These are phyloP conservation scores for Lactifluus subvellereus DNA, from an alignment of 768 basidiomycete species.

Conservation along the genomic window DNA sequence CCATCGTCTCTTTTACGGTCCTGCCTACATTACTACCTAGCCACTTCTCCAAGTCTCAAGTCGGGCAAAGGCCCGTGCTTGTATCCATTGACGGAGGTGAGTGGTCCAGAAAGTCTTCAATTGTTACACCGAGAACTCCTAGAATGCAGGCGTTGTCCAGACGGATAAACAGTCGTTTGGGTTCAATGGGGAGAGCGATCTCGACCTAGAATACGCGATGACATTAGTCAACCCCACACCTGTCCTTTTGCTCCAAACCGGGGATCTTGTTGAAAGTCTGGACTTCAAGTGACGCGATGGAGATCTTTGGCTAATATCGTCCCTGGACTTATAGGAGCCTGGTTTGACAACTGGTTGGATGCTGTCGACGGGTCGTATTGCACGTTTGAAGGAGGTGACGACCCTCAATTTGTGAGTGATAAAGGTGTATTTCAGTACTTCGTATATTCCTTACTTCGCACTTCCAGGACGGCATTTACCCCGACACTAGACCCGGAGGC, in stretches of 20 bases:
- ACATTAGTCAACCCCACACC: slow-evolving; percentile 38
- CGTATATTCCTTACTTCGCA: background rate
- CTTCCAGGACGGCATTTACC: slow-evolving; percentile 31
- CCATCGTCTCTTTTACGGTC: background rate
- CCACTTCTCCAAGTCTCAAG: slow-evolving; percentile 38
- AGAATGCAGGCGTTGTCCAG: slow-evolving; percentile 36
- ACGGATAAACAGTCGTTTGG: slow-evolving; percentile 39
- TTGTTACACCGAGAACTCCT: slow-evolving; percentile 20
- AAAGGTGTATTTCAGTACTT: background rate
- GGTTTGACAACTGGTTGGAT: slow-evolving; percentile 24
- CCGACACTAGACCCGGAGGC: slow-evolving; percentile 34
- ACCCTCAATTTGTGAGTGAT: background rate
- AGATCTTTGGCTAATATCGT: background rate
- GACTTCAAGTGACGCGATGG: background rate
- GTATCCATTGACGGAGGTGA: slow-evolving; percentile 35
- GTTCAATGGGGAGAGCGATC: slow-evolving; percentile 59
- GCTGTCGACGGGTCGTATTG: slow-evolving; percentile 23
- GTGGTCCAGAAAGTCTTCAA: slow-evolving; percentile 5
- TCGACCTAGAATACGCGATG: slow-evolving; percentile 69
- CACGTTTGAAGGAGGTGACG: slow-evolving; percentile 17
- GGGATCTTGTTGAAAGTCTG: slow-evolving; percentile 23
- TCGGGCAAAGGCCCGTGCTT: slow-evolving; percentile 37
- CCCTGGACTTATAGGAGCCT: slow-evolving; percentile 7
- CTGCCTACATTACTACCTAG: slow-evolving; percentile 11
- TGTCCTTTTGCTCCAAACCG: slow-evolving; percentile 37